Evolutionary conservation across 2,329 filamentous ascomycete species (phyloP).

Genomic region (Paecilomyces dactylethromorphus): DNA sequence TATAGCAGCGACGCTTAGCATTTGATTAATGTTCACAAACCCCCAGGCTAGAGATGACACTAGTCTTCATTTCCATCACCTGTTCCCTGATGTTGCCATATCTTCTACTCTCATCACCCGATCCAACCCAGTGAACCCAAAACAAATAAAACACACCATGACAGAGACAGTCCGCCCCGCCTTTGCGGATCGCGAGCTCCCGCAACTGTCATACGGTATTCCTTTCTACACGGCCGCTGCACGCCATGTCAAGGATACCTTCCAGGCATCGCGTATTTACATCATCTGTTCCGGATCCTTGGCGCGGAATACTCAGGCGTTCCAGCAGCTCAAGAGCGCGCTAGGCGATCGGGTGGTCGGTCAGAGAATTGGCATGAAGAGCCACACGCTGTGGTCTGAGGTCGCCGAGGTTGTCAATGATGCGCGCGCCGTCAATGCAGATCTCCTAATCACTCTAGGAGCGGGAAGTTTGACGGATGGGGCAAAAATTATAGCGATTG

Average conservation of each 20-base stretch:
- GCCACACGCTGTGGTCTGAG: conserved; percentile 50
- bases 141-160: conserved; percentile 8
- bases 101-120: not conserved
- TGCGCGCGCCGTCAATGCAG: conserved; percentile 29
- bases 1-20: not conserved
- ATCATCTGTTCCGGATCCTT: conserved; percentile 47
- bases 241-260: conserved; percentile 40
- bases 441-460: conserved; percentile 50
- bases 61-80: not conserved
- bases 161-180: conserved; percentile 31
- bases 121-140: not conserved
- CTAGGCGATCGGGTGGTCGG: conserved; percentile 42
- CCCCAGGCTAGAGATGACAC: not conserved
- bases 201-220: conserved; percentile 43
- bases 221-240: conserved; percentile 40
- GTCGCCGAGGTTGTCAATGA: conserved; percentile 44
- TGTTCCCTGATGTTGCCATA: not conserved
- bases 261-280: conserved; percentile 43
- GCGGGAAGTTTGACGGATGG: conserved; percentile 52
- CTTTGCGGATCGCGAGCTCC: conserved; percentile 28
- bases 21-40: not conserved
- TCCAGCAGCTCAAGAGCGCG: conserved; percentile 35
- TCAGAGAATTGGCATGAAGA: conserved; percentile 44
- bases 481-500: conserved; percentile 47
- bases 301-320: conserved; percentile 38